Evolutionary conservation across 495 filamentous ascomycete species (phyloP), one percentile per base, ranked within the genome.

Genomic region (Amniculicola lignicola): DNA sequence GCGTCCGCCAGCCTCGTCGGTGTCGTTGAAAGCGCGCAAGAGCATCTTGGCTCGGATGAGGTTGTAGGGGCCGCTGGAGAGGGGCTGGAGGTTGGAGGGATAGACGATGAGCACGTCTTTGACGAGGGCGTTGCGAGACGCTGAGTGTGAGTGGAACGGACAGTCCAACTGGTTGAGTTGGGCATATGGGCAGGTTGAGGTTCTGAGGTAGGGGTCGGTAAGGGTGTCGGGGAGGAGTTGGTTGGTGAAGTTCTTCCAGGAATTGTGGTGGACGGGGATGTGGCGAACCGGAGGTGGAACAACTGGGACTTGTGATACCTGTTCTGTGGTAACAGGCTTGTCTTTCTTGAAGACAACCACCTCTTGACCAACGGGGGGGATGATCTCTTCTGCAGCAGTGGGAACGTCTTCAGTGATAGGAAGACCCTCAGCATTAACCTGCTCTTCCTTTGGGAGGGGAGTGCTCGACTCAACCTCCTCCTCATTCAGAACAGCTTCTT

Each of bases 11-110:
- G 24, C 29, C 33, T 15, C 9, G 10, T 7, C 9, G 12, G 12
- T 23, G 10, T 21, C 2, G 11, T 51, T 35, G 33, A 38, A 51
- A 12, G 27, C 6, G 16, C 7, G 15, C 5, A 51, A 21, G 7
- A 51, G 33, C 36, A 24, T 41, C 36, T 51, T 18, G n/a, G 33
- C 48, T 10, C 36, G 48, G 14, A 39, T 2, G 12, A 9, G 31
- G 23, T 51, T 51, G 48, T 40, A 51, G 18, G 48, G 48, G 9
- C 48, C 48, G 3, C 2, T 4, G 27, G 10, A 22, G 15, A 19
- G 3, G 14, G 18, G 5, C 3, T 37, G 9, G 16, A 6, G 10
- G 2, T 7, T 3, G 3, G 5, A 3, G 5, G 45, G 45, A 37
- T 36, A 37, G 5, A 49, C 28, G 12, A 49, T 9, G n/a, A 4